Conservation (phyloP, 345 rosid genomes). For the Eucalyptus marginata region DNA sequence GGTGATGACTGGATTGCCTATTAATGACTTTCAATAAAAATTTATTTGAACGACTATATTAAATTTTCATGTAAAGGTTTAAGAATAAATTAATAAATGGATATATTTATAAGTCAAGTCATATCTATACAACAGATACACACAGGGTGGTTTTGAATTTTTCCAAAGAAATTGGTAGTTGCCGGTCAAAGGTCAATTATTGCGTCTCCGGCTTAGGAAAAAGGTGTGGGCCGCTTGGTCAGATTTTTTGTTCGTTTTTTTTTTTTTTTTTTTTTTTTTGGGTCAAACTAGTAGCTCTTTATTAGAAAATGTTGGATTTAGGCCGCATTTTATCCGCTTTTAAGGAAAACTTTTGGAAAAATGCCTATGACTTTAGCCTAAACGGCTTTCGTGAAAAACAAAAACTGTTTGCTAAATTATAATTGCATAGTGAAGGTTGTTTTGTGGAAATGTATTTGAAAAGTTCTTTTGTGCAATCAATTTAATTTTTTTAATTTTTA, state of each 20-base stretch:
- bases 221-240: neutral
- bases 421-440: neutral
- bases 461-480: neutral
- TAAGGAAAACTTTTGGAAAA: neutral
- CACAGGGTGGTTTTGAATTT: neutral
- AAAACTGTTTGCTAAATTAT: no score
- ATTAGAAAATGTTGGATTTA: neutral
- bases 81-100: neutral
- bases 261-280: neutral
- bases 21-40: neutral
- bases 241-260: neutral
- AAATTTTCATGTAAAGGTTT: fast-evolving
- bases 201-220: neutral
- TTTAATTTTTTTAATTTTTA: no score
- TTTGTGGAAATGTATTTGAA: no score
- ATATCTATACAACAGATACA: neutral
- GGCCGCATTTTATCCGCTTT: neutral
- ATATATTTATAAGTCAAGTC: no score
- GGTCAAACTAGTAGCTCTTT: neutral
- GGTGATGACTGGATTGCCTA: neutral
- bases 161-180: neutral
- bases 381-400: no score
- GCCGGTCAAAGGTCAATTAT: neutral
- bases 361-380: no score
- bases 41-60: neutral